Evolutionary conservation across 768 basidiomycete species (phyloP).

Genomic region (Leccinum aurantiacum): DNA sequence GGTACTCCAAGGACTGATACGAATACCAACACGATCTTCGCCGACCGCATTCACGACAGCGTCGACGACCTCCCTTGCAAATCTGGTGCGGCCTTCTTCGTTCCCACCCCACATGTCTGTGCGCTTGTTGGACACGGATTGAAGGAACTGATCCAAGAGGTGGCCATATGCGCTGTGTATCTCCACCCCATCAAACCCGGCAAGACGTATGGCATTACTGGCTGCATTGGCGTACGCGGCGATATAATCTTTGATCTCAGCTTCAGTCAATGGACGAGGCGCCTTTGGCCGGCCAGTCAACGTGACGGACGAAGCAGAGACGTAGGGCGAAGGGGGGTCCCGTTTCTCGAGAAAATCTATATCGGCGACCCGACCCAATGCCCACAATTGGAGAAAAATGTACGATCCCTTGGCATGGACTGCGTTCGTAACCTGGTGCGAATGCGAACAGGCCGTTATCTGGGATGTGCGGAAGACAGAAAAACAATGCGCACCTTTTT

Average conservation of each 20-base stretch:
- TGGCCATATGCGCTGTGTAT: slow-evolving; percentile 45
- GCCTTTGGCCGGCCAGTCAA: slow-evolving; percentile 16
- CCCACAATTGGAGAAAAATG: slow-evolving; percentile 54
- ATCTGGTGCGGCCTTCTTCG: slow-evolving; percentile 57
- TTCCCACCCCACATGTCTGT: slow-evolving; percentile 70
- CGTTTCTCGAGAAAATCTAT: slow-evolving; percentile 30
- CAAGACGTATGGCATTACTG: slow-evolving; percentile 33
- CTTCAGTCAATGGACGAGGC: slow-evolving; percentile 20
- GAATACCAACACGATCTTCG: slow-evolving; percentile 49
- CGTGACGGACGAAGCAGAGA: slow-evolving; percentile 35
- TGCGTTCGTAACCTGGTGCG: slow-evolving; percentile 48
- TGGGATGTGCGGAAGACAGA: too few species aligned
- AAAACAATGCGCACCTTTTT: slow-evolving; percentile 34
- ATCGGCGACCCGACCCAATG: slow-evolving; percentile 51
- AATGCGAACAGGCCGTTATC: background rate
- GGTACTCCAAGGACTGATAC: slow-evolving; percentile 61
- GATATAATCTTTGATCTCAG: slow-evolving; percentile 37
- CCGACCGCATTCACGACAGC: slow-evolving; percentile 55
- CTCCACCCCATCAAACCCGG: slow-evolving; percentile 51
- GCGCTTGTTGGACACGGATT: slow-evolving; percentile 54
- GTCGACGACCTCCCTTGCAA: slow-evolving; percentile 53
- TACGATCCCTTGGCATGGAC: slow-evolving; percentile 55
- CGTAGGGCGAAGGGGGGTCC: slow-evolving; percentile 33
- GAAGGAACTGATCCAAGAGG: slow-evolving; percentile 61
- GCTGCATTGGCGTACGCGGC: slow-evolving; percentile 33